Percentiles rank a stretch among this genome's conserved stretches.
phyloP scores from a whole-genome alignment of 1,284 basidiomycete species.

The Austropuccinia psidii region DNA sequence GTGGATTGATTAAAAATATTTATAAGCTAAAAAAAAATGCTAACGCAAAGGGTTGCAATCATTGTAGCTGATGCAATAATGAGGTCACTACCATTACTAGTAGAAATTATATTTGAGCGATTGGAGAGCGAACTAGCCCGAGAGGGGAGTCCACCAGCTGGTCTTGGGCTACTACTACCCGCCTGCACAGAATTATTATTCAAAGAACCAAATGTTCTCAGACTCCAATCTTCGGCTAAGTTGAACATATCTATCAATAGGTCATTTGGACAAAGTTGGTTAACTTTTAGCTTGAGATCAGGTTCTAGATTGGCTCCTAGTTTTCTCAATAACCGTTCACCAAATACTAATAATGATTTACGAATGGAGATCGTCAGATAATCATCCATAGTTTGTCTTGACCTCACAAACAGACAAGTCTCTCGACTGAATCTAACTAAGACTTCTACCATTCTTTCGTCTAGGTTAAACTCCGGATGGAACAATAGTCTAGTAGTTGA shows the following conservation, averaged over 20 bases:
- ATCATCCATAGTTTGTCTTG: conserved; percentile 30
- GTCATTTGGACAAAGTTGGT: conserved; percentile 17
- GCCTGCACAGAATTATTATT: neutral
- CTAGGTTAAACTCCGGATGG: conserved; percentile 13
- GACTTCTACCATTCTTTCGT: conserved; percentile 19
- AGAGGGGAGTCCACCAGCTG: neutral
- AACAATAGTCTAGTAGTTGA: conserved; percentile 28
- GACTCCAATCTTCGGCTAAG: conserved; percentile 34
- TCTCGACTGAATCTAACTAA: conserved; percentile 23
- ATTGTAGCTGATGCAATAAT: conserved; percentile 21
- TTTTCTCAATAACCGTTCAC: conserved; percentile 23
- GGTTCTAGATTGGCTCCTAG: neutral
- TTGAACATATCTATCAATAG: conserved; percentile 31
- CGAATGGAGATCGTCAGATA: conserved; percentile 25
- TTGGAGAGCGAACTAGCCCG: neutral
- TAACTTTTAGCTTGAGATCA: neutral
- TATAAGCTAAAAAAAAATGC: neutral
- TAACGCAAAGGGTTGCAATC: conserved; percentile 33
- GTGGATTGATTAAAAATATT: neutral
- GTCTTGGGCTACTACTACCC: neutral
- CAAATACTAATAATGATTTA: conserved; percentile 24
- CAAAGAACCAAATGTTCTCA: neutral
- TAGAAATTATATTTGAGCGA: neutral
- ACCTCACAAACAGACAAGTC: conserved; percentile 31
- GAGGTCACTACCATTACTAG: conserved; percentile 8